Percentiles rank a stretch among this genome's conserved stretches.
Evolutionary conservation across 257 asterid genomes (phyloP).

Genomic region (Plantago elongata): DNA sequence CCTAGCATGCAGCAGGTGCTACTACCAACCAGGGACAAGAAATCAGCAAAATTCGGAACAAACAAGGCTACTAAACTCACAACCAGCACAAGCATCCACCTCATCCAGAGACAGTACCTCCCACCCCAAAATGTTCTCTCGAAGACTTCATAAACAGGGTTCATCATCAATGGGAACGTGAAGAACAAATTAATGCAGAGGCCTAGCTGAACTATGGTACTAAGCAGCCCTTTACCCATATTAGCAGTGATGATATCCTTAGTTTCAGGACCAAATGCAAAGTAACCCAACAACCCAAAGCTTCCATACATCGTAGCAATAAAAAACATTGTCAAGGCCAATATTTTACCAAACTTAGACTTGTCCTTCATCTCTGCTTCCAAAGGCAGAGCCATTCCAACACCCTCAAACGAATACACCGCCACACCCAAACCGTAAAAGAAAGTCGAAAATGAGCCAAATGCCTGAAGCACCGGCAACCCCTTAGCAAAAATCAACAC

Average conservation of each 20-base stretch:
- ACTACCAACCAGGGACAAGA: slow-evolving; percentile 81
- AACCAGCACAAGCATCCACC: slow-evolving; percentile 59
- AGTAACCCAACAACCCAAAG: slow-evolving; percentile 74
- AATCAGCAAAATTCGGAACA: slow-evolving; percentile 85
- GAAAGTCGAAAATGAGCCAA: slow-evolving; percentile 56
- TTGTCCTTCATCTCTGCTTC: slow-evolving; percentile 76
- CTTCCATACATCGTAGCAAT: slow-evolving; percentile 59
- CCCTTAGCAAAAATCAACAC: slow-evolving; percentile 36
- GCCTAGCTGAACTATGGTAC: slow-evolving; percentile 64
- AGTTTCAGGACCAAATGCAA: slow-evolving; percentile 70
- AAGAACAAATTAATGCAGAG: slow-evolving; percentile 64
- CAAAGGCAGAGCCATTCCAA: slow-evolving; percentile 80
- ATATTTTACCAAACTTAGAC: slow-evolving; percentile 51
- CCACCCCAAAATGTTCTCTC: slow-evolving; percentile 81
- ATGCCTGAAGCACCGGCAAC: slow-evolving; percentile 58
- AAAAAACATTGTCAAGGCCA: slow-evolving; percentile 60
- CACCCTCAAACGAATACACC: slow-evolving; percentile 83
- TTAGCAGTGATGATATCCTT: slow-evolving; percentile 78
- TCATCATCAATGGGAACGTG: slow-evolving; percentile 82
- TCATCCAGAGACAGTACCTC: slow-evolving; percentile 66
- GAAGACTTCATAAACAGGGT: slow-evolving; percentile 80
- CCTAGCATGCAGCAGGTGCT: slow-evolving; percentile 83
- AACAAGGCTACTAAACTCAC: slow-evolving; percentile 56
- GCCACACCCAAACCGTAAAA: slow-evolving; percentile 86
- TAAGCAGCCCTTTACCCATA: slow-evolving; percentile 63